These are phyloP conservation scores for Rhizopogon parksii DNA, from an alignment of 1,284 basidiomycete genomes.

Conservation along the genomic window DNA sequence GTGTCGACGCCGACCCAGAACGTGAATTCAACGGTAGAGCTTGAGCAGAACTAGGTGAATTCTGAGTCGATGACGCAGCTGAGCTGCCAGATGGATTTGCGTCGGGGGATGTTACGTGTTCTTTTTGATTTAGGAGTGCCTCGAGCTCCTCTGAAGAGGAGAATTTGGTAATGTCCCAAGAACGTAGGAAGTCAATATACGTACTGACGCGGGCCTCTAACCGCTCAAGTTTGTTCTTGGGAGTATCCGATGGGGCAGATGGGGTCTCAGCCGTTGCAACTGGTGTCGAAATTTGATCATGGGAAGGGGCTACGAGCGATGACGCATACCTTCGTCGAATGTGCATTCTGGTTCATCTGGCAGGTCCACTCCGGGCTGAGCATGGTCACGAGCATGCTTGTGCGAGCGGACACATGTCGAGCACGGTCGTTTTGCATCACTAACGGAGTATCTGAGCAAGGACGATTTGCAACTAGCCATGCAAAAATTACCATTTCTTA, in stretches of 20 bases:
- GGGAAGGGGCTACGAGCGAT: background rate
- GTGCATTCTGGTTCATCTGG: constrained; percentile 57
- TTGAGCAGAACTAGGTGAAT: constrained; percentile 43
- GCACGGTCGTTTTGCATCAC: constrained; percentile 65
- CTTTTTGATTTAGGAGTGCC: constrained; percentile 35
- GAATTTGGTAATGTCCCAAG: background rate
- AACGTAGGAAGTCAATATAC: constrained; percentile 20
- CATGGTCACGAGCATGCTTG: constrained; percentile 48
- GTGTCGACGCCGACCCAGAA: background rate
- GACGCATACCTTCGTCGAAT: constrained; percentile 50
- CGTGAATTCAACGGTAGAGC: background rate
- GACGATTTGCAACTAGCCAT: constrained; percentile 7
- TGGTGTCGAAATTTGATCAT: constrained; percentile 1
- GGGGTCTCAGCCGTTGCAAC: constrained; percentile 3
- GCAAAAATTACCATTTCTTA: constrained; percentile 54
- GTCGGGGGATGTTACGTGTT: constrained; percentile 14
- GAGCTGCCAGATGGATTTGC: constrained; percentile 9
- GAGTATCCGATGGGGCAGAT: constrained; percentile 34
- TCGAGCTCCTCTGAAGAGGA: constrained; percentile 54
- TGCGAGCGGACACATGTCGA: constrained; percentile 64
- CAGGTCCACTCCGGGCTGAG: constrained; percentile 44
- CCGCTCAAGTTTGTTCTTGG: constrained; percentile 53
- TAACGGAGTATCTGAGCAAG: constrained; percentile 20
- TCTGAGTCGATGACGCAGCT: constrained; percentile 7
- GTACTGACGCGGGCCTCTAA: constrained; percentile 61